A percentile compares a stretch with the other conserved stretches of the same genome.
phyloP scores from a whole-genome alignment of 1,139 yeast species.

The Protomyces pachydermus region DNA sequence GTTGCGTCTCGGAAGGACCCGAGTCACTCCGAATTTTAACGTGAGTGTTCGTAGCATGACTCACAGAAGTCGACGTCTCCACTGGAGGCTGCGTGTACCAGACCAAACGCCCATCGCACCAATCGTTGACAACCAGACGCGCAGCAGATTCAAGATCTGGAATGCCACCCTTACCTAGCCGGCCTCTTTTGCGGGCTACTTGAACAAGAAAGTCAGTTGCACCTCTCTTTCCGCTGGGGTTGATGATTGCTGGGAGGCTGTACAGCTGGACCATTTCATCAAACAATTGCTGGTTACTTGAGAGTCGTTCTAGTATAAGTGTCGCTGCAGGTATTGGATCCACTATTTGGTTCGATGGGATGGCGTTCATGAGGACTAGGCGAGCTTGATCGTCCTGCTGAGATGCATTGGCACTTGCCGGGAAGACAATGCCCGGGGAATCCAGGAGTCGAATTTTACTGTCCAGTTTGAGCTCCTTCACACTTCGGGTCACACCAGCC shows the following conservation, averaged over 20 bases:
- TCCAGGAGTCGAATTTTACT: constrained; percentile 82
- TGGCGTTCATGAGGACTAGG: constrained; percentile 77
- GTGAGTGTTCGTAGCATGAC: too few species aligned
- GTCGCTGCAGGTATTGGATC: constrained; percentile 85
- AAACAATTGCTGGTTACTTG: constrained; percentile 57
- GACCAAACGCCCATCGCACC: constrained; percentile 92
- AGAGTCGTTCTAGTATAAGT: constrained; percentile 66
- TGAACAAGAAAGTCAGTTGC: constrained; percentile 79
- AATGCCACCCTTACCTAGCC: constrained; percentile 87
- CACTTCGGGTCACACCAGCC: constrained; percentile 91
- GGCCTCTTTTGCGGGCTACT: constrained; percentile 86
- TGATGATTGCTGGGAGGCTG: constrained; percentile 75
- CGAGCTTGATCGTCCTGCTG: constrained; percentile 75
- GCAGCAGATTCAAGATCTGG: constrained; percentile 89
- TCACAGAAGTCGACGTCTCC: constrained; percentile 35
- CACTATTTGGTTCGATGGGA: constrained; percentile 78
- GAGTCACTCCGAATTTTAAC: too few species aligned
- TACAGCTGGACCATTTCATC: constrained; percentile 69
- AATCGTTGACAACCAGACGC: constrained; percentile 74
- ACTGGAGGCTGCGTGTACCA: constrained; percentile 58
- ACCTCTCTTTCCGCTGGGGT: constrained; percentile 34
- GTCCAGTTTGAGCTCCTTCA: constrained; percentile 89
- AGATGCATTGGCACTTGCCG: constrained; percentile 56
- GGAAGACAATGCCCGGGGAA: constrained; percentile 97
- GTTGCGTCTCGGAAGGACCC: constrained; percentile 54